Percentiles rank a stretch among this genome's conserved stretches.
These are phyloP conservation scores for Cordyceps tenuipes DNA, from an alignment of 2,329 filamentous ascomycete genomes.

Conservation along the genomic window DNA sequence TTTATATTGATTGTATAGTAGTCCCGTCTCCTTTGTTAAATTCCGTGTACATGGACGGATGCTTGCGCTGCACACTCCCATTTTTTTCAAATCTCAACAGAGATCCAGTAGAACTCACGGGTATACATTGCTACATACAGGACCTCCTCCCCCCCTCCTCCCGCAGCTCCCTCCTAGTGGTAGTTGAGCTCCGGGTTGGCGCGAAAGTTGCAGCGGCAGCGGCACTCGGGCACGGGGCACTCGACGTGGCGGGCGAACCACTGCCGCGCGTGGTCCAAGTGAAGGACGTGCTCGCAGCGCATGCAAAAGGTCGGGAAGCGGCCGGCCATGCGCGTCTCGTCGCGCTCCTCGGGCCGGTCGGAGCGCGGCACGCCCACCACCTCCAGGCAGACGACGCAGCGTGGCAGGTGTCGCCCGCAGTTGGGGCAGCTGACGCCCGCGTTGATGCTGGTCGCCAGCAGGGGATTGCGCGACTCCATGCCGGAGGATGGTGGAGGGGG, in stretches of 20 bases:
- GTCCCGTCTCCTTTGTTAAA: too few relatives aligned
- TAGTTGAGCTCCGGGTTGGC: constrained; percentile 53
- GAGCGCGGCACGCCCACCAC: constrained; percentile 57
- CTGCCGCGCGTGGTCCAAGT: constrained; percentile 57
- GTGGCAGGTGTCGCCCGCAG: constrained; percentile 57
- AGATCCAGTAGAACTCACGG: background rate
- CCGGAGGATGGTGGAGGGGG: constrained; percentile 17
- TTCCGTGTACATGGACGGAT: too few relatives aligned
- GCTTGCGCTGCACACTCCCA: too few relatives aligned
- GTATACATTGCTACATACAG: background rate
- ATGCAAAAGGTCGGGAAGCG: constrained; percentile 62
- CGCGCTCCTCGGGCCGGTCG: constrained; percentile 44
- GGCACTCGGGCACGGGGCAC: constrained; percentile 61
- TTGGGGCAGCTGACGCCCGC: constrained; percentile 57
- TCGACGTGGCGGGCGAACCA: constrained; percentile 60
- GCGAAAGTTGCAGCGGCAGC: constrained; percentile 55
- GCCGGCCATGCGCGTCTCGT: constrained; percentile 42
- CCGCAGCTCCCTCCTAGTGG: constrained; percentile 18
- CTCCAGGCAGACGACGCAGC: constrained; percentile 60
- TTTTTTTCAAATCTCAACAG: too few relatives aligned
- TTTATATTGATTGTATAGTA: too few relatives aligned
- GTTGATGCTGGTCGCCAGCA: constrained; percentile 48
- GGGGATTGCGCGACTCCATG: constrained; percentile 41
- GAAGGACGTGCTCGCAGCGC: constrained; percentile 58
- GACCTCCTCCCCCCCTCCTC: background rate